Evolutionary conservation across 2,329 filamentous ascomycete species (phyloP).

Genomic region (Ophiostoma quercus): DNA sequence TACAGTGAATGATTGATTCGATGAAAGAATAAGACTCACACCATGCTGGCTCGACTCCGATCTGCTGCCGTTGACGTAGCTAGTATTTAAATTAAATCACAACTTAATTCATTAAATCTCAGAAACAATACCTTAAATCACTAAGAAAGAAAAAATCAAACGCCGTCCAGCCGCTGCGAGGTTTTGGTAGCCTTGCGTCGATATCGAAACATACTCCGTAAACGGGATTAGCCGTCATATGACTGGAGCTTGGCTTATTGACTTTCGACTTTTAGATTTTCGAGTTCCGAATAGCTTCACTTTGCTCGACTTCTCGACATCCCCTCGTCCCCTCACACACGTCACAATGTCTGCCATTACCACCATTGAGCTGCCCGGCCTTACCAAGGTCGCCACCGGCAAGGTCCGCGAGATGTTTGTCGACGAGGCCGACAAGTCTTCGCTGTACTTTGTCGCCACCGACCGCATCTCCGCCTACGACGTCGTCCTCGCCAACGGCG

Average conservation of each 20-base stretch:
- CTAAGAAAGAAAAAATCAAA: background rate
- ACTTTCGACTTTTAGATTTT: background rate
- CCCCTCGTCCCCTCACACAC: background rate
- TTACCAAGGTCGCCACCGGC: constrained; percentile 34
- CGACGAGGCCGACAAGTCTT: constrained; percentile 27
- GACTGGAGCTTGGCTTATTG: background rate
- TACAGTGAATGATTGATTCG: too few relatives aligned
- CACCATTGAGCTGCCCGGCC: constrained; percentile 32
- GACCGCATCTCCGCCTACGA: constrained; percentile 96
- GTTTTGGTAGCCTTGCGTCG: background rate
- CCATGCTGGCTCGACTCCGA: background rate
- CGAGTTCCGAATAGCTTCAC: background rate
- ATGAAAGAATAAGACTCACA: too few relatives aligned
- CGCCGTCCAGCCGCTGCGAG: background rate
- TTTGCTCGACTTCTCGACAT: background rate
- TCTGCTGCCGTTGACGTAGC: background rate
- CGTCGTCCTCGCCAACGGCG: constrained; percentile 72
- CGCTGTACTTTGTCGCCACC: constrained; percentile 39
- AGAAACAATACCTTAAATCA: background rate
- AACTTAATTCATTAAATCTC: background rate
- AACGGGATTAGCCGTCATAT: constrained; percentile 9
- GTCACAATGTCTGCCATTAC: constrained; percentile 29
- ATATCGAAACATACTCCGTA: background rate
- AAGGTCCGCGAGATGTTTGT: constrained; percentile 34
- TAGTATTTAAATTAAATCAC: background rate